Percentiles rank a stretch among this genome's conserved stretches.
phyloP scores from a whole-genome alignment of 1,284 basidiomycete species.

The Mycosarcoma maydis region DNA sequence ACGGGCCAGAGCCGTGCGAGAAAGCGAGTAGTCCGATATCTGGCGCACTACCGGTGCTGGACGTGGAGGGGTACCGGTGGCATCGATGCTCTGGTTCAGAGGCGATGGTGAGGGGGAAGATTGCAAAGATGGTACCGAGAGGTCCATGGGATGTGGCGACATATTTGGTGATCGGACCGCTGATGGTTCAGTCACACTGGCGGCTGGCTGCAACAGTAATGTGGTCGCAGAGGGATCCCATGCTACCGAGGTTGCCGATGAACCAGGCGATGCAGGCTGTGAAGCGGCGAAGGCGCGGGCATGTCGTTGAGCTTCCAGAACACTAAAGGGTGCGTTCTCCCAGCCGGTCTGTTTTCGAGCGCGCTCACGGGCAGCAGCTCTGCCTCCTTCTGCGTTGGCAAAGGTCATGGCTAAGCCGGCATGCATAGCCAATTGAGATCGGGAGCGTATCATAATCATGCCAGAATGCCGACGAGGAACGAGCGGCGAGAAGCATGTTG shows the following conservation, averaged over 20 bases:
- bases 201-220: slow-evolving; percentile 20
- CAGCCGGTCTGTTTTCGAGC: slow-evolving; percentile 45
- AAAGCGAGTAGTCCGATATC: slow-evolving; percentile 29
- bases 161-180: slow-evolving; percentile 10
- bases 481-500: slow-evolving; percentile 19
- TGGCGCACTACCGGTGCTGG: slow-evolving; percentile 11
- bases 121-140: slow-evolving; percentile 2
- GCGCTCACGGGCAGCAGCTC: slow-evolving; percentile 55
- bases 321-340: slow-evolving; percentile 58
- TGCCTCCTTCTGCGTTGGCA: slow-evolving; percentile 43
- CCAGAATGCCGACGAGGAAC: slow-evolving; percentile 55
- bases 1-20: slow-evolving; percentile 22
- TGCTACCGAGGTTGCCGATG: slow-evolving; percentile 7
- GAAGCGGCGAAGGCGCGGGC: slow-evolving; percentile 27
- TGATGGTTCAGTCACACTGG: slow-evolving; percentile 13
- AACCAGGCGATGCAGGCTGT: slow-evolving; percentile 44
- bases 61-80: neutral
- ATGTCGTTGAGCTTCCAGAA: slow-evolving; percentile 48
- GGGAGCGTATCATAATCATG: slow-evolving; percentile 51
- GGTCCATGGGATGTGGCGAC: slow-evolving; percentile 13
- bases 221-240: slow-evolving; percentile 24
- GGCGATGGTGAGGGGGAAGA: slow-evolving; percentile 19
- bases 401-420: slow-evolving; percentile 40
- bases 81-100: neutral
- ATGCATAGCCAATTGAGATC: slow-evolving; percentile 54